These are phyloP conservation scores for Hemerocallis citrina DNA, from an alignment of 106 monocot species.

Conservation along the genomic window DNA sequence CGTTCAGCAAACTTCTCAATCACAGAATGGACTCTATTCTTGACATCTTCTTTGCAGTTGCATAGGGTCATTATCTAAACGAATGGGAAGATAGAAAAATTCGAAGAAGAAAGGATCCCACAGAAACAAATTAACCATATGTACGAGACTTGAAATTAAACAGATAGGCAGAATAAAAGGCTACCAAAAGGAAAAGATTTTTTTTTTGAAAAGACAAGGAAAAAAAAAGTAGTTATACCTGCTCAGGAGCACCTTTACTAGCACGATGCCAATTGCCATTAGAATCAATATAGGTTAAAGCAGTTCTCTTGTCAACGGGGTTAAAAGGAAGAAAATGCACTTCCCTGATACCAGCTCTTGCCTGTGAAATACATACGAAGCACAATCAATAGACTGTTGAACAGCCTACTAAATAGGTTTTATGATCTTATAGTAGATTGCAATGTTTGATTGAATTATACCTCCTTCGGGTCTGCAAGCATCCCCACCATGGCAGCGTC, in stretches of 20 bases:
- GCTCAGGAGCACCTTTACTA: slow-evolving; percentile 61
- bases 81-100: too few relatives aligned
- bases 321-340: slow-evolving; percentile 67
- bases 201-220: too few relatives aligned
- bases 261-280: slow-evolving; percentile 42
- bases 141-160: slow-evolving; percentile 8
- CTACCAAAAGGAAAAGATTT: too few relatives aligned
- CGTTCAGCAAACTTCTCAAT: slow-evolving; percentile 47
- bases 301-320: slow-evolving; percentile 63
- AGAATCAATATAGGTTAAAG: slow-evolving; percentile 49
- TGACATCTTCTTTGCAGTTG: too few relatives aligned
- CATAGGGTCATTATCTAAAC: slow-evolving; percentile 11
- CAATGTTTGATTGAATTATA: neutral
- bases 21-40: slow-evolving; percentile 16
- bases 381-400: neutral
- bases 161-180: slow-evolving; percentile 12
- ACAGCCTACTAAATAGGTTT: neutral
- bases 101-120: too few relatives aligned
- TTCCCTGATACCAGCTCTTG: slow-evolving; percentile 51
- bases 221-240: slow-evolving; percentile 6
- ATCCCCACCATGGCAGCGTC: slow-evolving; percentile 34
- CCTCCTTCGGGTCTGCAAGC: slow-evolving; percentile 39
- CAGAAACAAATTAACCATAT: slow-evolving; percentile 1
- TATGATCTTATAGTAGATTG: neutral
- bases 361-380: neutral